phyloP scores from a whole-genome alignment of 2,329 filamentous ascomycete species.

The Calonectria ilicicola region DNA sequence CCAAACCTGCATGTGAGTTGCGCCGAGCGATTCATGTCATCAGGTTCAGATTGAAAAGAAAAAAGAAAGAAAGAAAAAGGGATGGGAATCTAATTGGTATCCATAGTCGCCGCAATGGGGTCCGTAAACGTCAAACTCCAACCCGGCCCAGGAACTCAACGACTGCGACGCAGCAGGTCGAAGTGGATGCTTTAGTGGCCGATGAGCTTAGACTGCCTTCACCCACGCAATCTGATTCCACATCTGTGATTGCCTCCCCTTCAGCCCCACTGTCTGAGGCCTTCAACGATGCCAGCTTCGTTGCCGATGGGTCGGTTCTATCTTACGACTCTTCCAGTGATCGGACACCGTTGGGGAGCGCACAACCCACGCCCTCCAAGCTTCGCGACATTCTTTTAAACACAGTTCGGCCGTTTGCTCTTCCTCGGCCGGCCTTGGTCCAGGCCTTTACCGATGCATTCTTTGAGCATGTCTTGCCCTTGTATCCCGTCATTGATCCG shows the following conservation, averaged over 20 bases:
- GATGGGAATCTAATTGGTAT: not conserved
- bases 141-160: not conserved
- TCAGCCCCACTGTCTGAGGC: not conserved
- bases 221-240: not conserved
- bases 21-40: not conserved
- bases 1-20: conserved; percentile 12
- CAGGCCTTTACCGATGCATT: conserved; percentile 12
- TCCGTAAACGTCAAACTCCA: conserved; percentile 8
- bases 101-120: conserved; percentile 11
- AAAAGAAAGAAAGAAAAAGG: too few species aligned
- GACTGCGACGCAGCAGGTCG: not conserved
- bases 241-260: not conserved
- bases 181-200: not conserved
- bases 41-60: too few species aligned
- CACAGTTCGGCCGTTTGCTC: not conserved
- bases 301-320: not conserved
- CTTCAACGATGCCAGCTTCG: not conserved
- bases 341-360: not conserved
- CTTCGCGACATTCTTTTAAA: not conserved
- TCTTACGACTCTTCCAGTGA: not conserved
- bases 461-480: not conserved
- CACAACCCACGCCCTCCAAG: not conserved
- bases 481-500: conserved; percentile 4
- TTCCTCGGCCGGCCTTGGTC: not conserved
- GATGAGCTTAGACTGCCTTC: not conserved